Evolutionary conservation across 768 basidiomycete genomes (phyloP), one percentile per base, ranked within the genome.

Genomic region (Paxillus ammoniavirescens): DNA sequence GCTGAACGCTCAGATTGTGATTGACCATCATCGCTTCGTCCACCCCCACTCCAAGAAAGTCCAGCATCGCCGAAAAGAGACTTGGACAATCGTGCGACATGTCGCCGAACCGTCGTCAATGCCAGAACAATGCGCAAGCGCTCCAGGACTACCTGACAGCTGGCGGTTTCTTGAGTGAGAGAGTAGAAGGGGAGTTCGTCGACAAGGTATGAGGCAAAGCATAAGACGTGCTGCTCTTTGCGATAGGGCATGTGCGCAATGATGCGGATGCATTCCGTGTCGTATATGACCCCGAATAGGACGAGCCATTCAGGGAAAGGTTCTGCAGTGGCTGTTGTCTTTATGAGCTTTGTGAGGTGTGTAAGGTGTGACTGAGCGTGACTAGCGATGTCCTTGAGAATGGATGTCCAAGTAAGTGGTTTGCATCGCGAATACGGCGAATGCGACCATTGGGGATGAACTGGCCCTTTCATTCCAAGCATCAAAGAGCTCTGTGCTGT

Each of bases 261-360:
- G 40, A 67, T 53, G 15, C 55, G 57, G n/a, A 64, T 21, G 21
- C 37, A 57, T 43, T 52, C 55, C 0, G 40, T 18, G 26, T 62
- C 65, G 17, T 58, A 66, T n/a, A 56, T 7, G 44, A 68, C 57
- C 14, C 62, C 62, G 31, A 69, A 66, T 9, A 64, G 43, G 0
- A 67, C 47, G 23, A 67, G 41, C 67, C 66, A 64, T 42, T 69
- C 65, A 13, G 66, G 66, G 47, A 62, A 57, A 42, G 52, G 17
- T 41, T 31, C 30, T 1, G 43, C 26, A 38, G 23, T 15, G 7
- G 31, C 3, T 7, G 8, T 38, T 42, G 33, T 35, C 5, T 49
- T 45, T n/a, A 55, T 49, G 42, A 48, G 40, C 38, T 47, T 45
- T 5, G 50, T 33, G 40, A 68, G 59, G 41, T n/a, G 46, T 21